These are phyloP conservation scores for Komagataella pseudopastoris DNA, from an alignment of 805 yeast species.

Conservation along the genomic window DNA sequence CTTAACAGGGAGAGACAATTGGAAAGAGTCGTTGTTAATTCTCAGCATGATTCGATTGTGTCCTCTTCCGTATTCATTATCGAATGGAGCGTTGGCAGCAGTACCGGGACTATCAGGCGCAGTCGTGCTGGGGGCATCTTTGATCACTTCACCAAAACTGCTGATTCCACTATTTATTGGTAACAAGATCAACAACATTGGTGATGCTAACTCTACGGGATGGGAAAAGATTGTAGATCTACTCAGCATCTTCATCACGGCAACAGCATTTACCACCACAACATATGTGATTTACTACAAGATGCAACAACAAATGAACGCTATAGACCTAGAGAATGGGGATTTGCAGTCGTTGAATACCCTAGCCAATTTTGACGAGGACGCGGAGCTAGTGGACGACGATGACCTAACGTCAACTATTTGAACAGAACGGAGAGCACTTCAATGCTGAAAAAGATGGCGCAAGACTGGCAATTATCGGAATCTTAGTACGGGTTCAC, in stretches of 20 bases:
- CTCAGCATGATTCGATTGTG: constrained; percentile 68
- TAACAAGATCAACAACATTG: constrained; percentile 54
- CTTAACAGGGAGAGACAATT: constrained; percentile 33
- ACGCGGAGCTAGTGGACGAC: constrained; percentile 4
- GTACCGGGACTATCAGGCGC: constrained; percentile 58
- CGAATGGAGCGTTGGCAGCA: constrained; percentile 87
- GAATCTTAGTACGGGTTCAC: background rate
- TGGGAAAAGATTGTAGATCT: constrained; percentile 47
- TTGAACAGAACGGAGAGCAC: background rate
- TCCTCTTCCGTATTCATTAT: constrained; percentile 86
- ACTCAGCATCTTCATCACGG: constrained; percentile 45
- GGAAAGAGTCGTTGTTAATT: constrained; percentile 47
- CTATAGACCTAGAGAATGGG: constrained; percentile 2
- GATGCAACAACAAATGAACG: constrained; percentile 22
- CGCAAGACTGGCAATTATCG: no score
- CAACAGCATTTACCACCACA: constrained; percentile 37
- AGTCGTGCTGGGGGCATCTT: constrained; percentile 58
- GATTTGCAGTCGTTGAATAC: background rate
- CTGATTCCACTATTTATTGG: constrained; percentile 72
- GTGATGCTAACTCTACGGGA: constrained; percentile 31
- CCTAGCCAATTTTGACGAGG: constrained; percentile 1
- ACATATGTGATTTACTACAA: constrained; percentile 56
- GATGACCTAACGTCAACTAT: constrained; percentile 1
- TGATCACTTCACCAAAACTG: constrained; percentile 71
- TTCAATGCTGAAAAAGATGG: no score